phyloP scores from a whole-genome alignment of 805 yeast species.

The Kuraishia molischiana region DNA sequence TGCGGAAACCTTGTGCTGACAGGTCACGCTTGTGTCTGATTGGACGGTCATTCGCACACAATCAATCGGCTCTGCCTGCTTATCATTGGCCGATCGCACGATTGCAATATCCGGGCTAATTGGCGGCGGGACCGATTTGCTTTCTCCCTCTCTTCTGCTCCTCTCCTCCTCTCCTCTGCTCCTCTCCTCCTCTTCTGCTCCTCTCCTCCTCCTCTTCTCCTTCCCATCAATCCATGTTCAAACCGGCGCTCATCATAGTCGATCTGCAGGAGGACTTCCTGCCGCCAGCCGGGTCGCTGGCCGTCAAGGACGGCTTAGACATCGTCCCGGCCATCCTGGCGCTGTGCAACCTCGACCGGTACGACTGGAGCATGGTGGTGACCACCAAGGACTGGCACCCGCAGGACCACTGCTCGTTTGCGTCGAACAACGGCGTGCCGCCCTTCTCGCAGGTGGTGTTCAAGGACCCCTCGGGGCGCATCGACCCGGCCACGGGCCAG shows the following conservation, averaged over 20 bases:
- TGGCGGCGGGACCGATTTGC: too few relatives aligned
- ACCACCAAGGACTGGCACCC: constrained; percentile 93
- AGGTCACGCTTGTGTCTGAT: too few relatives aligned
- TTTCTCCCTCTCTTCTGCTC: too few relatives aligned
- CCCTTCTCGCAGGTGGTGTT: constrained; percentile 46
- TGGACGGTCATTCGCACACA: too few relatives aligned
- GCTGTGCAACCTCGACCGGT: constrained; percentile 28
- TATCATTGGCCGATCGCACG: too few relatives aligned
- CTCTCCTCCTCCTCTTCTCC: too few relatives aligned
- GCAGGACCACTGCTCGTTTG: constrained; percentile 67
- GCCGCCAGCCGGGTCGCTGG: constrained; percentile 69
- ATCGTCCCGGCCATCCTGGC: constrained; percentile 43
- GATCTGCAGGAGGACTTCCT: constrained; percentile 86
- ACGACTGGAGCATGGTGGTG: constrained; percentile 53
- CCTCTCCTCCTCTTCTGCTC: too few relatives aligned
- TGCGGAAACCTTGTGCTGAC: too few relatives aligned
- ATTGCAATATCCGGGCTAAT: too few relatives aligned
- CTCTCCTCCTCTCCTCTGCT: too few relatives aligned
- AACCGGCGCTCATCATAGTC: constrained; percentile 57
- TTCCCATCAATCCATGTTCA: too few relatives aligned
- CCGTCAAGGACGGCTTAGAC: constrained; percentile 54
- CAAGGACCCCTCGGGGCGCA: constrained; percentile 34
- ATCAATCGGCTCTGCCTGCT: too few relatives aligned
- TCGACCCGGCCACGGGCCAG: constrained; percentile 16
- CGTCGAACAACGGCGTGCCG: constrained; percentile 43